Base-by-base conservation (phyloP, 2,329 filamentous ascomycete genomes). In the Ophiosphaerella narmari region DNA sequence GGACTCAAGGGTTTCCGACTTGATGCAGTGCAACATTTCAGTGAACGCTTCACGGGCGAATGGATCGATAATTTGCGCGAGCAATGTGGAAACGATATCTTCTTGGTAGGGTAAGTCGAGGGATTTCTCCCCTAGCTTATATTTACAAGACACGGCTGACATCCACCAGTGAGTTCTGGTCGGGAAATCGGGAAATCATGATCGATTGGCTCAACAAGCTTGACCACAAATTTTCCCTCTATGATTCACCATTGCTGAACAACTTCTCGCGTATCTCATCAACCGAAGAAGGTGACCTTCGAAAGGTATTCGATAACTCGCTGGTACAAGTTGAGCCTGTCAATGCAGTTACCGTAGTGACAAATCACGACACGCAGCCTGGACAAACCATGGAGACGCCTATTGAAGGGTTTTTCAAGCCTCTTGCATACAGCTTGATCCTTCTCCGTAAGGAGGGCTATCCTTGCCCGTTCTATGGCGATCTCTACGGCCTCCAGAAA, bases 11-110 rank as follows among this genome's bases (percentile, higher is more conserved):
- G 87, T 1, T 86, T 90, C 68, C 79, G 88, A 14, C 80, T 90
- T 43, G 88, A 91, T 67, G 88, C 87, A 11, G 84, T 86, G 26
- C 88, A 89, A 72, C 88, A 91, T 71, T 89, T 86, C 70, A 86
- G 83, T 24, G 81, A 82, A 50, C 76, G 78, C n/a, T 90, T 90
- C 63, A 79, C 86, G 29, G 79, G 78, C 36, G 78, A 84, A n/a
- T 88, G 88, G 72, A 80, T 89, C 43, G 74, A 75, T 5, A 75
- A 81, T 39, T 71, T 89, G 50, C 81, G 68, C 33, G 58, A 67
- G 16, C 47, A 71, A 82, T 62, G 74, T 76, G 80, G 80, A 4
- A 38, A 60, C 2, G 72, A 77, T 11, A 84, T 85, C 70, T 86
- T 89, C 63, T 74, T 88, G 13, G 82, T 90, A 1, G 87, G 43